A percentile compares a stretch with the other conserved stretches of the same genome.
phyloP scores from a whole-genome alignment of 805 yeast genomes.

The Wickerhamomyces alni region DNA sequence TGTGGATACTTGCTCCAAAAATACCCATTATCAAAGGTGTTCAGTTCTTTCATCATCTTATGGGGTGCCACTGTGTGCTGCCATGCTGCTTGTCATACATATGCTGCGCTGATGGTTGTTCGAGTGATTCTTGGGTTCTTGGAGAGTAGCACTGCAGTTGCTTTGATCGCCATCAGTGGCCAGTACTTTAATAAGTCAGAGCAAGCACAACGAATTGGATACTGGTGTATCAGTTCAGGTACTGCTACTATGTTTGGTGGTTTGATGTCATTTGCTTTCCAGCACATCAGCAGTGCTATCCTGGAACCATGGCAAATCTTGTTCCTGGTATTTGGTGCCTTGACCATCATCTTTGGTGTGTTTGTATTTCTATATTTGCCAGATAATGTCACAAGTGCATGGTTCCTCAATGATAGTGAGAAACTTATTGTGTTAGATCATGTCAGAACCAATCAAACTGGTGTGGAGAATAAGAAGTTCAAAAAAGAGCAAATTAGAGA shows the following conservation, averaged over 20 bases:
- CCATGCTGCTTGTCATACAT: conserved; percentile 44
- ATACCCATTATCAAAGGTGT: conserved; percentile 45
- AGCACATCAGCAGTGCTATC: conserved; percentile 35
- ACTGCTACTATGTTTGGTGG: conserved; percentile 39
- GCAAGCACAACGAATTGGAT: conserved; percentile 46
- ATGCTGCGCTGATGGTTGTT: conserved; percentile 46
- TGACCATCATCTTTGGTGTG: conserved; percentile 44
- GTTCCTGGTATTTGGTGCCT: conserved; percentile 46
- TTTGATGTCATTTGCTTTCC: conserved; percentile 44
- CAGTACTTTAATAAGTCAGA: conserved; percentile 52
- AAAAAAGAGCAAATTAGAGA: conserved; percentile 36
- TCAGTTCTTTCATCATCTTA: conserved; percentile 35
- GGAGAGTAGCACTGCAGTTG: conserved; percentile 50
- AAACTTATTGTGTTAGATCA: conserved; percentile 34
- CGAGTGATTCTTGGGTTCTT: conserved; percentile 45
- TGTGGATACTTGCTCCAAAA: conserved; percentile 39
- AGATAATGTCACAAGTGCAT: conserved; percentile 33
- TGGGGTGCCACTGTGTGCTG: conserved; percentile 47
- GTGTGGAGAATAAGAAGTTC: conserved; percentile 37
- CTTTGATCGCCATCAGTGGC: conserved; percentile 46
- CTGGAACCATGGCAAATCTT: conserved; percentile 52
- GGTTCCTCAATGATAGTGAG: conserved; percentile 31
- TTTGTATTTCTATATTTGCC: conserved; percentile 39
- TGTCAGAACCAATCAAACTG: conserved; percentile 38
- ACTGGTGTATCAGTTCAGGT: conserved; percentile 51